Base-by-base conservation (phyloP, 257 asterid species). In the Ilex aquifolium region DNA sequence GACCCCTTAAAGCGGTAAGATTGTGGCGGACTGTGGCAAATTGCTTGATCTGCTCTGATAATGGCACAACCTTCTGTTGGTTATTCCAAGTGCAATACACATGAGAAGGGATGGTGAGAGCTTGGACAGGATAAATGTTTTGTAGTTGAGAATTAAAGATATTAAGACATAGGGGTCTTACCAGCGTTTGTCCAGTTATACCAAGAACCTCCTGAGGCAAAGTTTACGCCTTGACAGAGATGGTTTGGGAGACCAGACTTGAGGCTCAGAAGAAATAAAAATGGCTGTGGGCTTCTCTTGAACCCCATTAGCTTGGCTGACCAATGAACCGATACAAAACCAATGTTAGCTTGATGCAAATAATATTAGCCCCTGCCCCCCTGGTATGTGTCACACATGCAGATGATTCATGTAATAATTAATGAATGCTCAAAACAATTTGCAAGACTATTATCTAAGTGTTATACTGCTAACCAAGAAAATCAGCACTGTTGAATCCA, bases 131-230 rank as follows among this genome's bases (percentile, higher is more conserved):
- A 46, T 12, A 46, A 10, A 46, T 46, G 3, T 14, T 46, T 10
- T 7, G 6, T 3, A 7, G 48, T 11, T 42, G 12, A 6, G 12
- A 42, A 42, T 11, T 42, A 17, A 32, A 42, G 52, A 14, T 8
- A 7, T 31, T n/a, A 61, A 9, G 15, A 60, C 15, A 16, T 27
- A n/a, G 15, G 52, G 30, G 57, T 30, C 66, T 72, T 67, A 88
- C 91, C 83, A 67, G 66, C 11, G 30, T 31, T 7, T 74, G 63
- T 29, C 83, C 84, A 53, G 95, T 88, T n/a, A 13, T n/a, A 46
- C 82, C 83, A 32, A 85, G 91, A 44, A 88, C 95, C 96, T 15
- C 79, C 92, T 3, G 94, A 88, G 44, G 90, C 88, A 15, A 85
- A 85, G 80, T 79, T 88, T n/a, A 80, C 83, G 7, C 96, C 95